Base-by-base conservation (phyloP, 768 basidiomycete genomes). In the Mycena filopes region DNA sequence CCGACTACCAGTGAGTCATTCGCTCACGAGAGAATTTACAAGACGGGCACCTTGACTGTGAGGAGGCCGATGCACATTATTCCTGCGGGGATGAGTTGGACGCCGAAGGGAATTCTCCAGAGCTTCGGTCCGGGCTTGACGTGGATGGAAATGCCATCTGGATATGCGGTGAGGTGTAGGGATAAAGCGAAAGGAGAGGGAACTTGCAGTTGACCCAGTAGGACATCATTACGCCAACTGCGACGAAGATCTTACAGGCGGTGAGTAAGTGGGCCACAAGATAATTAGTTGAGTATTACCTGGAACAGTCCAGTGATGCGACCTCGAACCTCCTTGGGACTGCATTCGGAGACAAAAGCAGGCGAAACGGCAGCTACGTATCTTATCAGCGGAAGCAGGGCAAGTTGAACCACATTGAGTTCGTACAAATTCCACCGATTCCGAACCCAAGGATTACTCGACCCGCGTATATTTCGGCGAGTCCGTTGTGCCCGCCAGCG, bases 281-380 rank as follows among this genome's bases (percentile, higher is more conserved):
- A 31, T n/a, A 20, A 31, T 26, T 16, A 29, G 16, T n/a, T 1
- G 38, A 11, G 15, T 1, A 23, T 51, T 40, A 86, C 93, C 75
- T 95, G 94, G 84, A 95, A 95, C 33, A 92, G 72, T 46, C 94
- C 93, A 0, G 92, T 94, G 68, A 95, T 93, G 51, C 92, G 84
- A 8, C 94, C 94, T 65, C 95, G 89, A 8, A 94, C 91, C 23
- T 93, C 84, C 74, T 95, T 96, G 7, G 95, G 95, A 2, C 89
- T 84, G 75, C 93, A 94, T 75, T 96, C 95, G 12, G 92, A 90
- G 23, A 95, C 93, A 72, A 87, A 96, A 0, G 93, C 89, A 7
- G 94, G 95, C 1, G 93, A 89, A 3, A 95, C 90, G n/a, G 89
- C 87, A 13, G 82, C 67, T 60, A 23, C 11, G 23, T 29, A 11